Percentiles rank a stretch among this genome's conserved stretches.
phyloP scores from a whole-genome alignment of 2,329 filamentous ascomycete genomes.

The Aspergillus neoniger region DNA sequence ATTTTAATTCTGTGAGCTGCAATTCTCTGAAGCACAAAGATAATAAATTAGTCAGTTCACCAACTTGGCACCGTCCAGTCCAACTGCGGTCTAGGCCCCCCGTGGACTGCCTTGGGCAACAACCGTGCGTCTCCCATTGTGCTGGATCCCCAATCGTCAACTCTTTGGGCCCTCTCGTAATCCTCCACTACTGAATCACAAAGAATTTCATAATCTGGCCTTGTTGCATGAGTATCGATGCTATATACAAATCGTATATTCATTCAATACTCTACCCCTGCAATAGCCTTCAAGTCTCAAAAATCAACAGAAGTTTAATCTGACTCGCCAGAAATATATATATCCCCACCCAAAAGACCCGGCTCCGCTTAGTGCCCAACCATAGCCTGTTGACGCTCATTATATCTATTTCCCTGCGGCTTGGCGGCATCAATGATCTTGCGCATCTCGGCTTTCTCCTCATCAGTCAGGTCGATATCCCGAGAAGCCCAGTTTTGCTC shows the following conservation, averaged over 20 bases:
- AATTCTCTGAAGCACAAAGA: too few relatives aligned
- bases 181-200: not conserved
- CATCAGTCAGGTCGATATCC: conserved; percentile 39
- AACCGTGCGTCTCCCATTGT: not conserved
- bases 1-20: too few relatives aligned
- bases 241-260: not conserved
- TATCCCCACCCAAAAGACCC: not conserved
- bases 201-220: not conserved
- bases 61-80: too few relatives aligned
- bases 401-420: conserved; percentile 41
- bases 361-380: conserved; percentile 25
- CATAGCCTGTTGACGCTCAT: conserved; percentile 24
- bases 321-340: not conserved
- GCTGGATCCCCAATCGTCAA: not conserved
- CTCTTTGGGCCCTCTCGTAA: not conserved
- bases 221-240: not conserved
- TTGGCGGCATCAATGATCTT: conserved; percentile 42
- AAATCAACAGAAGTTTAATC: not conserved
- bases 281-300: not conserved
- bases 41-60: too few relatives aligned
- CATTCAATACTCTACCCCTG: too few relatives aligned
- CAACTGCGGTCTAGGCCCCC: not conserved
- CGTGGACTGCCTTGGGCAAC: not conserved
- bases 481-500: conserved; percentile 46
- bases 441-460: conserved; percentile 45